Evolutionary conservation across 2,329 filamentous ascomycete species (phyloP), one percentile per base, ranked within the genome.

Genomic region (Shiraia sp.): DNA sequence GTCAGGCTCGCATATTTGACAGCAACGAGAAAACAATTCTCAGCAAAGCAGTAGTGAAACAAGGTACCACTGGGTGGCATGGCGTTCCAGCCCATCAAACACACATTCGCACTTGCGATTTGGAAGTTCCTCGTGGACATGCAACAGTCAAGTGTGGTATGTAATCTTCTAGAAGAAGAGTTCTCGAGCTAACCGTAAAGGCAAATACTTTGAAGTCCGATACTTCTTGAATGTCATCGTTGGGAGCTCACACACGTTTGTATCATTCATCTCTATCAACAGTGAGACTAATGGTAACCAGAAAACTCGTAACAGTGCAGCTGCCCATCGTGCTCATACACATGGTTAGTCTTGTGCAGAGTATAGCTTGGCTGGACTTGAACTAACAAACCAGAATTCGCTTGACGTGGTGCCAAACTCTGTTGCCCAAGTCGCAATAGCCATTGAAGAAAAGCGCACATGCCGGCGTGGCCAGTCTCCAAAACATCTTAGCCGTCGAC

Each of bases 281-380:
- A 16, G 36, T 35, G 16, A 33, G 32, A 30, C 58, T 68, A 34
- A 65, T 29, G n/a, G 23, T 12, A 13, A 32, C 3, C 35, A 74
- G 71, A 41, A 79, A 76, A 55, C 55, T 74, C n/a, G 70, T 80
- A 14, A 73, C 72, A 7, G 72, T 81, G 6, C 78, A 80, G 47
- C 59, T 80, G 30, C 78, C 78, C 4, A 76, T 81, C 39, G 77
- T 78, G 3, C 69, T 81, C 36, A 77, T 81, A 27, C 78, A 79
- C 51, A 79, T 80, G 71, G 72, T 72, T 36, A 17, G 49, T 55
- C n/a, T 24, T 10, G 13, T n/a, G 2, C n/a, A 3, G 2, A 29
- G 3, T 12, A 13, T 19, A 3, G 3, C 6, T 13, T 30, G n/a
- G n/a, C n/a, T 9, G 28, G 10, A 6, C 15, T 32, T 26, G 14